Percentiles rank a stretch among this genome's conserved stretches.
Evolutionary conservation across 108 stramenopile species (phyloP).

Genomic region (Cyclotella cryptica): DNA sequence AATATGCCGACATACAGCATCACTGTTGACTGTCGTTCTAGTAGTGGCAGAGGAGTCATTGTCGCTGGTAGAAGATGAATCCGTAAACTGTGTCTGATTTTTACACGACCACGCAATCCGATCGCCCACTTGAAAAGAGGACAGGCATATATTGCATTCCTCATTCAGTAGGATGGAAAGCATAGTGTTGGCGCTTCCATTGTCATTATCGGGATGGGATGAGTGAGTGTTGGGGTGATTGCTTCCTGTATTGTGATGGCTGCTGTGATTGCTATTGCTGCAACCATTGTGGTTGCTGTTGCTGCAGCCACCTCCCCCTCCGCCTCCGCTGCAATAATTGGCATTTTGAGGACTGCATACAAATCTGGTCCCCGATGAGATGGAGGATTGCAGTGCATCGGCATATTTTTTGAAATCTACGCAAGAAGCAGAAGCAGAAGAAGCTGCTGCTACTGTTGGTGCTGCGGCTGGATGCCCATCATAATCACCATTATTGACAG

Average conservation of each 20-base stretch:
- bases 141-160: conserved; percentile 53
- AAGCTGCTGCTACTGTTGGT: neutral
- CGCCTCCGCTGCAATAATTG: neutral
- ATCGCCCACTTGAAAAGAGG: conserved; percentile 50
- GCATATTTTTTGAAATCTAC: conserved; percentile 28
- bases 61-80: too few species aligned
- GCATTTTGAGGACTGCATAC: neutral
- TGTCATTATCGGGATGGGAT: conserved; percentile 1
- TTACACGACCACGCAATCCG: conserved; percentile 29
- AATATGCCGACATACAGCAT: conserved; percentile 56
- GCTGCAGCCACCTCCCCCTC: neutral
- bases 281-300: conserved; percentile 6
- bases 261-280: conserved; percentile 13
- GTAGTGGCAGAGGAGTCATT: neutral
- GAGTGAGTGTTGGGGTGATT: neutral
- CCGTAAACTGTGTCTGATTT: neutral
- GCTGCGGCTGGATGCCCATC: neutral
- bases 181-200: neutral
- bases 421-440: conserved; percentile 3
- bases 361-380: neutral
- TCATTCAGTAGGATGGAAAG: neutral
- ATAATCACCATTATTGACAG: neutral
- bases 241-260: neutral
- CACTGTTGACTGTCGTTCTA: neutral
- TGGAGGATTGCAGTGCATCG: conserved; percentile 20